These are phyloP conservation scores for Paraphoma sp. DNA, from an alignment of 2,329 filamentous ascomycete species.

Conservation along the genomic window DNA sequence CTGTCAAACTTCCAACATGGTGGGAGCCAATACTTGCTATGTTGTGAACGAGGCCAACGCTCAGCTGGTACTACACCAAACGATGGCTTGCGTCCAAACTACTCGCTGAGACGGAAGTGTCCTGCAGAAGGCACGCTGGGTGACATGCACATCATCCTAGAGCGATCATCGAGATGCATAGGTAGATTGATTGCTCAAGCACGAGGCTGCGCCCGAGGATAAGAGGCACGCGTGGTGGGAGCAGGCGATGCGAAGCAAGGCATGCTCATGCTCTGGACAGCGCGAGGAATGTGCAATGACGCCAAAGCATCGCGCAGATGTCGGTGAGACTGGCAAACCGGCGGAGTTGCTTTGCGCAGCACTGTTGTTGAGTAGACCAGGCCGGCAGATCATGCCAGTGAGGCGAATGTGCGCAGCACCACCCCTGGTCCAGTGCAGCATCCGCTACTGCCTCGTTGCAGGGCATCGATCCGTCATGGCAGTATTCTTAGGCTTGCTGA, in stretches of 20 bases:
- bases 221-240: conserved; percentile 24
- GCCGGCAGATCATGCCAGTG: conserved; percentile 25
- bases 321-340: conserved; percentile 37
- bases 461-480: conserved; percentile 16
- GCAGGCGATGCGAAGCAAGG: conserved; percentile 19
- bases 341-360: conserved; percentile 10
- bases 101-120: conserved; percentile 9
- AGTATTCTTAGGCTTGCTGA: conserved; percentile 27
- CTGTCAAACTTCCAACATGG: not conserved
- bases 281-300: conserved; percentile 19
- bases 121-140: conserved; percentile 30
- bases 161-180: conserved; percentile 11
- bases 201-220: conserved; percentile 35
- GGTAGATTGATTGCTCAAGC: conserved; percentile 21
- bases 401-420: conserved; percentile 24
- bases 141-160: conserved; percentile 29
- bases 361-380: conserved; percentile 18
- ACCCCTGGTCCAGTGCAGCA: conserved; percentile 21
- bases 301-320: conserved; percentile 19
- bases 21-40: not conserved
- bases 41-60: not conserved
- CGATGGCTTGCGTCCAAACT: conserved; percentile 21
- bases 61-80: conserved; percentile 1
- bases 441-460: conserved; percentile 10
- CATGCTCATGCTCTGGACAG: conserved; percentile 7